phyloP scores from a whole-genome alignment of 164 flowering plant species.

The Aristolochia californica region DNA sequence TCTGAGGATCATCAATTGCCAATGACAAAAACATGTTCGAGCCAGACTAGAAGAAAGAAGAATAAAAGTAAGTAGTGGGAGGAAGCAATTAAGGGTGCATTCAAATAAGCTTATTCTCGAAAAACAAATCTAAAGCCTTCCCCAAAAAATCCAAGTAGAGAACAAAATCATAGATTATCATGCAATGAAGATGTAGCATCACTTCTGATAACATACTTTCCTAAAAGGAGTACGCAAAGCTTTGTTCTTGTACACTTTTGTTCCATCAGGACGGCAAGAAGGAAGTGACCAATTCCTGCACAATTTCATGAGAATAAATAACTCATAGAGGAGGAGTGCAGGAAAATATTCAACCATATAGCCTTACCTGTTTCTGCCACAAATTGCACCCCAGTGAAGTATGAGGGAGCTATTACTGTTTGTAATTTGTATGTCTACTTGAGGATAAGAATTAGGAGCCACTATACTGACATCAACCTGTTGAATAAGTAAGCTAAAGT shows the following conservation, averaged over 20 bases:
- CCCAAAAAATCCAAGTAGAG: neutral
- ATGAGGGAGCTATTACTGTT: slow-evolving; percentile 44
- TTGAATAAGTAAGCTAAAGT: slow-evolving; percentile 9
- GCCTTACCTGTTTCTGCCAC: slow-evolving; percentile 50
- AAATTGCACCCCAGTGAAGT: slow-evolving; percentile 89
- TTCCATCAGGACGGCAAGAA: slow-evolving; percentile 64
- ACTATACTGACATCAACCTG: slow-evolving; percentile 57
- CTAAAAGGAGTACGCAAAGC: slow-evolving; percentile 83
- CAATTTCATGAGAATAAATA: neutral
- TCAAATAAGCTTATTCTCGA: neutral
- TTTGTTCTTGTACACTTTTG: slow-evolving; percentile 53
- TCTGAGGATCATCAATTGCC: slow-evolving; percentile 69
- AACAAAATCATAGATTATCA: neutral
- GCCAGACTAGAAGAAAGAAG: slow-evolving; percentile 47
- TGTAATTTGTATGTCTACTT: slow-evolving; percentile 50
- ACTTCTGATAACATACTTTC: slow-evolving; percentile 34
- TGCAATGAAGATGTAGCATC: neutral
- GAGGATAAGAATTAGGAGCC: slow-evolving; percentile 24
- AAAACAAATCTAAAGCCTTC: neutral
- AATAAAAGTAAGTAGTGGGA: neutral
- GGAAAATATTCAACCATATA: slow-evolving; percentile 4
- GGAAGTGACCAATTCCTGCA: slow-evolving; percentile 83
- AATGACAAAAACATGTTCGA: slow-evolving; percentile 41
- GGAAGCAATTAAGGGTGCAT: neutral
- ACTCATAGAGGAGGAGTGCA: neutral